Conservation (phyloP, 1,284 basidiomycete species). For the Pyrrhoderma lamaoense region DNA sequence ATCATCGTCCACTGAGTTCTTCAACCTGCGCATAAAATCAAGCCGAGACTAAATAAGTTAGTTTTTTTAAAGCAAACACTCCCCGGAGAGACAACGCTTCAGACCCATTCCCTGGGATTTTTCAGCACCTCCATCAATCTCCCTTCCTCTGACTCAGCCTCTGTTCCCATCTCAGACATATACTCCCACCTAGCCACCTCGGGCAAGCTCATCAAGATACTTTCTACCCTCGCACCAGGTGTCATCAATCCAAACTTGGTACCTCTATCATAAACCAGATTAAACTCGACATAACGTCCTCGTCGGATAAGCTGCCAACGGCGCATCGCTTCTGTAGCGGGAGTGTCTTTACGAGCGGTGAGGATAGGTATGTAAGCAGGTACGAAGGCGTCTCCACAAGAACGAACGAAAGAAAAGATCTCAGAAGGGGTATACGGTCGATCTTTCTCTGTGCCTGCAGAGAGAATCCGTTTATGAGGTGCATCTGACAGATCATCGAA, state of each 20-base stretch:
- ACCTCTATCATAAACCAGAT: constrained; percentile 82
- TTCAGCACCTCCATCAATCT: no score
- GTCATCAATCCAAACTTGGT: constrained; percentile 88
- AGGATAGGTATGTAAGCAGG: constrained; percentile 87
- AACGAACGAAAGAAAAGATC: constrained; percentile 70
- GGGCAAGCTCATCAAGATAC: constrained; percentile 88
- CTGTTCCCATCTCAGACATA: constrained; percentile 79
- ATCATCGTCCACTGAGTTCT: no score
- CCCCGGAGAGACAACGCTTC: constrained; percentile 26
- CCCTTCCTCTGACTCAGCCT: no score
- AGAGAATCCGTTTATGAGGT: constrained; percentile 48
- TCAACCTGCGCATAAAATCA: no score
- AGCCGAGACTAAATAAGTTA: no score
- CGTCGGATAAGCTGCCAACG: constrained; percentile 88
- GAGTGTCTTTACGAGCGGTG: no score
- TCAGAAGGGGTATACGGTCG: constrained; percentile 53
- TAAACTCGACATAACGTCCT: constrained; percentile 93
- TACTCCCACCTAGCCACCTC: constrained; percentile 94
- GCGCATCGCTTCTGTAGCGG: constrained; percentile 58
- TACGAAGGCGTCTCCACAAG: constrained; percentile 73
- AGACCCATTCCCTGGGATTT: no score
- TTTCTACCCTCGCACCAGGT: constrained; percentile 88
- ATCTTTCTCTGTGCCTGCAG: no score
- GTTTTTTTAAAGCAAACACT: no score
- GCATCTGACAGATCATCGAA: constrained; percentile 82